Evolutionary conservation across 176 grass and related monocot genomes (phyloP), one percentile per base, ranked within the genome.

Genomic region (Hordeum vulgare): DNA sequence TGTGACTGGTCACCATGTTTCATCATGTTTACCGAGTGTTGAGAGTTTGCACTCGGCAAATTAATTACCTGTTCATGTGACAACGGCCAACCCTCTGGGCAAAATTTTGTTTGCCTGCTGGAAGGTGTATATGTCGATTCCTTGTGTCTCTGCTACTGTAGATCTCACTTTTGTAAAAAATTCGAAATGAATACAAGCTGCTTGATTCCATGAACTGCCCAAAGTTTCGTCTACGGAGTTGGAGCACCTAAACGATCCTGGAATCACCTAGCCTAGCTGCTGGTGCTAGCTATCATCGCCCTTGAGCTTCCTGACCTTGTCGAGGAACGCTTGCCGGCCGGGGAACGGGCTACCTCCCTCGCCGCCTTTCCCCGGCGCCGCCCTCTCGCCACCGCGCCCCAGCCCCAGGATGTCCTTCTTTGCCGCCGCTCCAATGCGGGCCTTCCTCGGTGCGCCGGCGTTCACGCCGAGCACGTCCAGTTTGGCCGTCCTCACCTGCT

Each of bases 301-400:
- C 65, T 83, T 86, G 44, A 86, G 74, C 25, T 89, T 84, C 60
- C 68, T 85, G 12, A 86, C 81, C 62, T 84, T 92, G 68, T 92
- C 75, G 4, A 92, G 76, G 47, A 92, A 85, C 6, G 87, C 40
- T 59, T 83, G 83, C 23, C 84, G 75, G 33, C 86, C 83, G 51
- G 84, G 90, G 57, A 89, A 92, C 6, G 86, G 86, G 25, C 11
- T 92, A 20, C 42, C 34, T 21, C 51, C 60, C 72, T 81, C 41
- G 2, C 60, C 14, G 6, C 40, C 60, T 13, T 74, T 83, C 10
- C 28, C 14, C 40, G 54, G 18, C 8, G 21, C 12, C 41, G 70
- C 36, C 49, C 23, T 78, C 41, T 83, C 74, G 6, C 45, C 66
- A 13, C 47, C 76, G 17, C 58, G 21, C 63, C 41, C 33, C 41